Base-by-base conservation (phyloP, 805 yeast species). In the Starmerella gropengiesseri region DNA sequence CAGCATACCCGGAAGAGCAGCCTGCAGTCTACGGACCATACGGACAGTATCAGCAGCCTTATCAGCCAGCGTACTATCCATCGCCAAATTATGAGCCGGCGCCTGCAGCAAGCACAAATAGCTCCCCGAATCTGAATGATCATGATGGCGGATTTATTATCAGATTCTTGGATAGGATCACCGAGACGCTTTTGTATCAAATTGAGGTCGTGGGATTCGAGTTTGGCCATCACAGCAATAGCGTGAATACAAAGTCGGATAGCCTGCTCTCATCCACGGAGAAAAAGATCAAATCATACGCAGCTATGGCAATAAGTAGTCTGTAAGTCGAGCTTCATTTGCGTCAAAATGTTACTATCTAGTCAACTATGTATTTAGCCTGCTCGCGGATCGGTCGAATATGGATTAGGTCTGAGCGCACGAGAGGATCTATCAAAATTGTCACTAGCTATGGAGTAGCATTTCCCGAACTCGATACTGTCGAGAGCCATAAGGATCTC, bases 131-230 rank as follows among this genome's bases (percentile, higher is more conserved):
- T 14, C 31, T 43, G 19, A 30, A 23, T 26, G 41, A 36, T 14
- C 18, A 31, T 17, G 14, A 37, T 18, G 49, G 41, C 3, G 31
- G 26, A 1, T 14, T 31, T 11, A 35, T 45, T 5, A 23, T 40
- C 6, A 19, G 21, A 19, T 43, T 46, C 12, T 20, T 41, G 4
- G 43, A 44, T 16, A 30, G 35, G 12, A 11, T 44, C 2, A 37
- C 31, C 7, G 48, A 44, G 19, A 38, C 42, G 7, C 22, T 47
- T 8, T 14, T 47, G 19, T 26, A 34, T 11, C 48, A 47, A 17
- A 17, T 47, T 7, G 44, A 44, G 20, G 50, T 36, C 12, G 29
- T 47, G 21, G 48, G 48, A 11, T 23, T 33, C 11, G 39, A 35
- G 34, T 30, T 46, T 45, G 37, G 37, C 19, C 22, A 29, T 2